These are phyloP conservation scores for Xerocomus minutiporus DNA, from an alignment of 1,284 basidiomycete genomes.

Conservation along the genomic window DNA sequence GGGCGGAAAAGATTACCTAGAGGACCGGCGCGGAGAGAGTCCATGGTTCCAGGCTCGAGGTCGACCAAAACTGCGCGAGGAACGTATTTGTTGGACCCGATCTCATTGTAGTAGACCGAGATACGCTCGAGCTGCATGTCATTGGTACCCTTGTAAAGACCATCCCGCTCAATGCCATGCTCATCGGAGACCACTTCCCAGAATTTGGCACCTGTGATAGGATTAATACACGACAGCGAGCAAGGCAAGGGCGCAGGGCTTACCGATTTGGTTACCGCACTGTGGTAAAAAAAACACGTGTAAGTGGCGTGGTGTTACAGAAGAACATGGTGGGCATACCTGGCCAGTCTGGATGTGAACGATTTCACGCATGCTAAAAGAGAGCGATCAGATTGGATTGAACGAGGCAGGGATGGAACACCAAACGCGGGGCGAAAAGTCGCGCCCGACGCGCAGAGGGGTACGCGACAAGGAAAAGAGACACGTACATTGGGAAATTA, in stretches of 20 bases:
- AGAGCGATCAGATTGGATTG: constrained; percentile 29
- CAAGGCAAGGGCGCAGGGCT: constrained; percentile 27
- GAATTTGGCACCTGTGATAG: constrained; percentile 84
- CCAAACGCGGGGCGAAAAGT: constrained; percentile 16
- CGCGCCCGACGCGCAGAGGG: constrained; percentile 24
- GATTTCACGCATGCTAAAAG: constrained; percentile 87
- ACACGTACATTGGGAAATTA: constrained; percentile 30
- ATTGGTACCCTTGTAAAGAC: constrained; percentile 88
- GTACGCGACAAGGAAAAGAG: constrained; percentile 13
- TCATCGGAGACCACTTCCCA: constrained; percentile 98
- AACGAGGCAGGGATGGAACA: constrained; percentile 1
- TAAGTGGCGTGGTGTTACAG: constrained; percentile 5
- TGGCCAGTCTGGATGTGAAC: constrained; percentile 96
- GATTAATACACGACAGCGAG: constrained; percentile 2
- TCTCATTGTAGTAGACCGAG: constrained; percentile 94
- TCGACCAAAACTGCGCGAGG: constrained; percentile 94
- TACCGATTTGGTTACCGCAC: constrained; percentile 98
- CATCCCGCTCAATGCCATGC: constrained; percentile 92
- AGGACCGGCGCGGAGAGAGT: constrained; percentile 84
- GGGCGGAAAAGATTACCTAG: constrained; percentile 88
- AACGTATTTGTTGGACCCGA: constrained; percentile 90
- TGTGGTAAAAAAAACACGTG: constrained; percentile 35
- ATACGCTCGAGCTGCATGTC: constrained; percentile 98
- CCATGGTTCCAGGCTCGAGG: constrained; percentile 97
- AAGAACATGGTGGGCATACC: constrained; percentile 42